These are phyloP conservation scores for Entelexis paramagnoliae DNA, from an alignment of 1,139 yeast genomes.

Conservation along the genomic window DNA sequence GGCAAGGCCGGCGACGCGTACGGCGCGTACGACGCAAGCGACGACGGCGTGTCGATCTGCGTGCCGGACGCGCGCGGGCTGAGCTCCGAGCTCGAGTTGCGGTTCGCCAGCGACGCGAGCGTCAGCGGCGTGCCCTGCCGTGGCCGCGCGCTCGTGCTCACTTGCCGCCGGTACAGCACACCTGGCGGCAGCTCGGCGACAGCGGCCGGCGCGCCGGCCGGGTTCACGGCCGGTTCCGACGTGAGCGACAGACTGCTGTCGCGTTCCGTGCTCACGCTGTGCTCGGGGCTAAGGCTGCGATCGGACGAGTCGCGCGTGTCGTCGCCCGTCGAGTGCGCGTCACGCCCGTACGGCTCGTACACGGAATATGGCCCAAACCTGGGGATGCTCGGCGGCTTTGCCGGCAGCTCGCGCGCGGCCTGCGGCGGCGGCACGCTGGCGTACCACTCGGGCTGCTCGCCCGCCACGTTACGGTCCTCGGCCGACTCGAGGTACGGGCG, in stretches of 20 bases:
- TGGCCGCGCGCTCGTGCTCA: constrained; percentile 6
- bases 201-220: not conserved
- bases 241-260: constrained; percentile 1
- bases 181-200: constrained; percentile 4
- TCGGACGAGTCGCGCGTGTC: not conserved
- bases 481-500: not conserved
- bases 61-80: constrained; percentile 8
- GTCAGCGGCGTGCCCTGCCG: not conserved
- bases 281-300: constrained; percentile 1
- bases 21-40: not conserved
- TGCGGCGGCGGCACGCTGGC: not conserved
- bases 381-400: not conserved
- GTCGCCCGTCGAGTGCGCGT: not conserved
- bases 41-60: not conserved
- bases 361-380: not conserved
- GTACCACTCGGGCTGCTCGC: not conserved
- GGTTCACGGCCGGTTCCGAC: not conserved
- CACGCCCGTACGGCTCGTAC: not conserved
- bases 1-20: not conserved
- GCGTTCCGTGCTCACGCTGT: not conserved
- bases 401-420: not conserved
- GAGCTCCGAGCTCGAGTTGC: constrained; percentile 7
- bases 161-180: not conserved
- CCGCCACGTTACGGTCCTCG: not conserved
- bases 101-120: constrained; percentile 5